Percentiles rank a stretch among this genome's conserved stretches.
Conservation (phyloP, 495 filamentous ascomycete species). For the Rhypophila decipiens region DNA sequence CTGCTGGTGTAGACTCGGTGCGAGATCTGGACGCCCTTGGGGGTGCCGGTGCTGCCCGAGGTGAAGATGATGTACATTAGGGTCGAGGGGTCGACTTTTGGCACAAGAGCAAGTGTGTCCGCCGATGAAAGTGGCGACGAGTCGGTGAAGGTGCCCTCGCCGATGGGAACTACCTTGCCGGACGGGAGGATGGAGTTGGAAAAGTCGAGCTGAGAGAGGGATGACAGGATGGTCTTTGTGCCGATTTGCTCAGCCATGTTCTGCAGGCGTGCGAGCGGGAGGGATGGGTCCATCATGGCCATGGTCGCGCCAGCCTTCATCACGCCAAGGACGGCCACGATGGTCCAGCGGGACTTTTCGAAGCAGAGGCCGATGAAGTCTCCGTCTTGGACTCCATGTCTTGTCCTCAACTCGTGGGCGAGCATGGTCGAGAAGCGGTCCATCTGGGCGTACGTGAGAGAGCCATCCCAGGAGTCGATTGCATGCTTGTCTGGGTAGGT, state of each 20-base stretch:
- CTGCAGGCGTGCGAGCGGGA: slow-evolving; percentile 43
- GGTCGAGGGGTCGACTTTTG: slow-evolving; percentile 18
- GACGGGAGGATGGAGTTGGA: slow-evolving; percentile 23
- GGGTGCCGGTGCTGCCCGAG: slow-evolving; percentile 43
- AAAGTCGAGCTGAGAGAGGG: slow-evolving; percentile 27
- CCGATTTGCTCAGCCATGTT: slow-evolving; percentile 47
- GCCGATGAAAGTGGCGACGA: background rate
- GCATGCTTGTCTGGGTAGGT: slow-evolving; percentile 22
- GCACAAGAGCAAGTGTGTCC: slow-evolving; percentile 11
- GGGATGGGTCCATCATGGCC: slow-evolving; percentile 35
- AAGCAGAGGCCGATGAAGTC: slow-evolving; percentile 46
- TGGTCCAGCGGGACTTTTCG: slow-evolving; percentile 49
- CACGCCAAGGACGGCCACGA: slow-evolving; percentile 46
- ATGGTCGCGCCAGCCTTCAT: slow-evolving; percentile 47
- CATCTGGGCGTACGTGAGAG: slow-evolving; percentile 50
- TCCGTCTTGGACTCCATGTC: slow-evolving; percentile 43
- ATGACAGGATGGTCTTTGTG: slow-evolving; percentile 49
- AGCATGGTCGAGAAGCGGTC: slow-evolving; percentile 42
- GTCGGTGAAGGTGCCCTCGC: slow-evolving; percentile 1
- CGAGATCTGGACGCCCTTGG: slow-evolving; percentile 40
- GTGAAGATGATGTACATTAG: slow-evolving; percentile 41
- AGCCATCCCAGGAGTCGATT: slow-evolving; percentile 53
- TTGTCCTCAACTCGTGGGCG: slow-evolving; percentile 33
- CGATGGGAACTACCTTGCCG: slow-evolving; percentile 18
- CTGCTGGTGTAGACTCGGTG: slow-evolving; percentile 38